A percentile compares a stretch with the other conserved stretches of the same genome.
These are phyloP conservation scores for Ceratobasidium sp. DNA, from an alignment of 1,284 basidiomycete species.

Conservation along the genomic window DNA sequence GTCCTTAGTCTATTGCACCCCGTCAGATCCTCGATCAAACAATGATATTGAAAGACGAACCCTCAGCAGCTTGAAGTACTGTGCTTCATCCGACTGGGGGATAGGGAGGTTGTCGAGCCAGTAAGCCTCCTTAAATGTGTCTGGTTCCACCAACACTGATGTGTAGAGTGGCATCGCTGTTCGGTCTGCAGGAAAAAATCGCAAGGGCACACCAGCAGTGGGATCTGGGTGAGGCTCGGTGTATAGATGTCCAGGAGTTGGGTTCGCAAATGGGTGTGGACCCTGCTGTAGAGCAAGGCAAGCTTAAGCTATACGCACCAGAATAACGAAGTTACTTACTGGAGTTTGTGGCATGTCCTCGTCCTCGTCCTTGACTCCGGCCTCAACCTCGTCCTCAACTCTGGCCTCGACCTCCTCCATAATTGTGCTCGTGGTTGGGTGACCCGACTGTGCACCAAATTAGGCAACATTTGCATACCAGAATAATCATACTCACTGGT, in stretches of 20 bases:
- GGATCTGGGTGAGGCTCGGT: background rate
- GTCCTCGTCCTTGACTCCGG: too few relatives aligned
- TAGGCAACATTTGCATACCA: too few relatives aligned
- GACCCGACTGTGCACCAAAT: too few relatives aligned
- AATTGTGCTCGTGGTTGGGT: too few relatives aligned
- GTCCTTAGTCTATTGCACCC: background rate
- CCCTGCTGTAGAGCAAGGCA: background rate
- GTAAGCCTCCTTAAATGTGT: background rate
- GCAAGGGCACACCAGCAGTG: background rate
- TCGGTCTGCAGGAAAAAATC: background rate
- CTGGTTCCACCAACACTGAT: background rate
- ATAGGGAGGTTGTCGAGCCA: background rate
- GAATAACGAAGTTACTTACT: background rate
- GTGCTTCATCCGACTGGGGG: background rate
- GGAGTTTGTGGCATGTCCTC: conserved; percentile 1
- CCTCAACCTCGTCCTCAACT: too few relatives aligned
- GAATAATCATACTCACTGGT: background rate
- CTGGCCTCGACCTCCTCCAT: background rate
- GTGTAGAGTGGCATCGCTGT: too few relatives aligned
- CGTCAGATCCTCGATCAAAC: background rate
- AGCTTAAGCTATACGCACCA: background rate
- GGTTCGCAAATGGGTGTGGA: background rate
- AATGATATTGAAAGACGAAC: background rate
- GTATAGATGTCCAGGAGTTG: background rate
- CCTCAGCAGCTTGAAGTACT: background rate